A percentile compares a stretch with the other conserved stretches of the same genome.
phyloP scores from a whole-genome alignment of 1,139 yeast species.

The Hemisphaericaspora lyxosophila region DNA sequence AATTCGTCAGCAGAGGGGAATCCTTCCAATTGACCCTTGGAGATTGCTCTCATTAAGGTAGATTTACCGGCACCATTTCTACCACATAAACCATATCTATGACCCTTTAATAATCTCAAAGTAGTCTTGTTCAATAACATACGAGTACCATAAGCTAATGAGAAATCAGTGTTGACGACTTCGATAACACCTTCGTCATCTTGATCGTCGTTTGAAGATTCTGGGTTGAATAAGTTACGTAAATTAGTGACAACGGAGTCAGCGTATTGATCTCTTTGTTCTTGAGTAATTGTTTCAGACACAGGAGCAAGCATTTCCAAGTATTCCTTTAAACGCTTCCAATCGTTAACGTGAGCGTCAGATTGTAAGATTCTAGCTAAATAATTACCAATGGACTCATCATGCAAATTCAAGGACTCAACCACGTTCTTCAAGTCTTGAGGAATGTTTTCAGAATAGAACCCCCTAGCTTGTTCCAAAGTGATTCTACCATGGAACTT shows the following conservation, averaged over 20 bases:
- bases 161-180: constrained; percentile 91
- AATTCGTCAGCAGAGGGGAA: constrained; percentile 89
- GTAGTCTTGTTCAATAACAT: constrained; percentile 93
- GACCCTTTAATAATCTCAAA: constrained; percentile 86
- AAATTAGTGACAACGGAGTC: constrained; percentile 51
- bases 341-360: constrained; percentile 88
- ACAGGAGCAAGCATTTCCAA: constrained; percentile 51
- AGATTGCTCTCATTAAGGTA: constrained; percentile 94
- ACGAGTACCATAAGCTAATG: constrained; percentile 95
- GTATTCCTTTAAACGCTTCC: constrained; percentile 68
- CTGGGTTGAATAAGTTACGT: constrained; percentile 67
- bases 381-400: constrained; percentile 46
- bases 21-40: constrained; percentile 96
- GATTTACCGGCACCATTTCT: constrained; percentile 99
- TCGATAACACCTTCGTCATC: constrained; percentile 72
- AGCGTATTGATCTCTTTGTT: constrained; percentile 42
- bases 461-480: constrained; percentile 52
- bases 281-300: constrained; percentile 30
- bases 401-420: constrained; percentile 25
- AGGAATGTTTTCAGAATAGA: constrained; percentile 36
- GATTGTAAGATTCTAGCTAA: constrained; percentile 57
- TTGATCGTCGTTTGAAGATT: constrained; percentile 54
- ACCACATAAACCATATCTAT: constrained; percentile 96
- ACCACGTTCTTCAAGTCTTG: constrained; percentile 25
- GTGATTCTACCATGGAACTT: constrained; percentile 75